Conservation (phyloP, 169 alveolate species). For the Eimeria brunetti region DNA sequence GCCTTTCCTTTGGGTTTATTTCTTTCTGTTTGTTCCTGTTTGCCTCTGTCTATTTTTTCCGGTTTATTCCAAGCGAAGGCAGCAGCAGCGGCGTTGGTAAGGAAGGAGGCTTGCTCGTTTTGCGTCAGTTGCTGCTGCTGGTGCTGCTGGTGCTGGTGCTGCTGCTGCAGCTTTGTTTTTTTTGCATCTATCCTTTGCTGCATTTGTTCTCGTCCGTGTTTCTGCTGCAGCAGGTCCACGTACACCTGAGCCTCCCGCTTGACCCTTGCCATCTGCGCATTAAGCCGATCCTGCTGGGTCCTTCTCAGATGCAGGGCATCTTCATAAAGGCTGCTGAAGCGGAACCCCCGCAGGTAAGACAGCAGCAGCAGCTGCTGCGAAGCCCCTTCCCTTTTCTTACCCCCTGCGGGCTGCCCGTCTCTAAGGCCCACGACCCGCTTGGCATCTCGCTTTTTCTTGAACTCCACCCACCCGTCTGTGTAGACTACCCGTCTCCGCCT, state of each 20-base stretch:
- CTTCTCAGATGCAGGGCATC: constrained; percentile 6
- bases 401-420: not conserved
- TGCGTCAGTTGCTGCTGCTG: not conserved
- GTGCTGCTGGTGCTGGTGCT: not conserved
- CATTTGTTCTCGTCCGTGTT: constrained; percentile 1
- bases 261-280: constrained; percentile 22
- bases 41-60: not conserved
- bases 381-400: not conserved
- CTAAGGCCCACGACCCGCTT: not conserved
- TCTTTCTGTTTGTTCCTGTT: not conserved
- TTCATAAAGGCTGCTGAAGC: not conserved
- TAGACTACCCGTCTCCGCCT: not conserved
- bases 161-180: not conserved
- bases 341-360: not conserved
- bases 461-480: constrained; percentile 51
- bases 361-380: not conserved
- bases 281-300: not conserved
- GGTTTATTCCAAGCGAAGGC: not conserved
- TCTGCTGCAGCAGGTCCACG: constrained; percentile 4
- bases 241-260: constrained; percentile 14
- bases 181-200: not conserved
- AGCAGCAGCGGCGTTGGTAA: not conserved
- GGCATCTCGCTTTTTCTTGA: not conserved
- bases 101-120: not conserved
- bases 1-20: not conserved